Base-by-base conservation (phyloP, 257 asterid species). In the Fraxinus americana region DNA sequence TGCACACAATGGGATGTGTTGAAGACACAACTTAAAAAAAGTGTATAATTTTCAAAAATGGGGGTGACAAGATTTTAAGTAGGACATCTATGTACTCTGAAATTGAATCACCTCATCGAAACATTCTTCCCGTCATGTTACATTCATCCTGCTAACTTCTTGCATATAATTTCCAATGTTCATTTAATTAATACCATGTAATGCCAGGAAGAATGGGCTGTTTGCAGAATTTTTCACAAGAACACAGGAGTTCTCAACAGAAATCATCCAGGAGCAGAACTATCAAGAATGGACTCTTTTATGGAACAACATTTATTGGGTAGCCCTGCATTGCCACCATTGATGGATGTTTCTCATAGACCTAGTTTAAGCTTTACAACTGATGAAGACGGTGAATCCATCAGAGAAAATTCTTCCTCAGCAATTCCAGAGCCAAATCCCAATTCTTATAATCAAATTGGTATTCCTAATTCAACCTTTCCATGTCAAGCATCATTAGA, bases 121-220 rank as follows among this genome's bases (percentile, higher is more conserved):
- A 10, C n/a, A 54, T 59, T 38, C 8, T 59, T 59, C 67, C 21
- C 14, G 5, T 59, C 25, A 25, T 59, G 67, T 2, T 36, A 19
- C 41, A 8, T 78, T 29, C 14, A 29, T 52, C 59, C 1, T 8
- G 29, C 17, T 59, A 7, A 39, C 45, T 39, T 9, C 45, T 39
- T 9, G 45, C 45, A 9, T 11, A 11, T 41, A 41, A 10, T 41
- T 41, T 41, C 48, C 14, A 10, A 41, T 41, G 14, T 41, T 10
- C 16, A 41, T 10, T 41, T 41, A 23, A 59, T 1, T 59, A 59
- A 9, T 59, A 8, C 5, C 29, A 7, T 21, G 11, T 68, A 63
- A 71, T 78, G 50, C 82, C 85, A 91, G 98, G 96, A 91, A 77
- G 96, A 91, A 80, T 91, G 94, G 87, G 97, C 91, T 50, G 96